Conservation (phyloP, 208 protist genomes). For the Acanthamoeba healyi region DNA sequence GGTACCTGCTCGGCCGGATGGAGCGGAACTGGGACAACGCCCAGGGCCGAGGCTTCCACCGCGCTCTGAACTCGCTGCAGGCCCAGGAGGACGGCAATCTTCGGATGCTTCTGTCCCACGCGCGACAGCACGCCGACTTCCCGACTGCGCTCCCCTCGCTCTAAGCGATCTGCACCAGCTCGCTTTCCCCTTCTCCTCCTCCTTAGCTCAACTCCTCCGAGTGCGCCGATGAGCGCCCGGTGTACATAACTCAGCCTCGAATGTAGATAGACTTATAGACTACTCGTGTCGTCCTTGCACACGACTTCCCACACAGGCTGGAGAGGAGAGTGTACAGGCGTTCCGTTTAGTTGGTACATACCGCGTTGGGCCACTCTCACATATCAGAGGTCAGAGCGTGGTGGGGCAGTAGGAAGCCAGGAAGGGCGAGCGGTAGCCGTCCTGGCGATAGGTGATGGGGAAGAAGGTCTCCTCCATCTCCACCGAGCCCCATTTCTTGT, state of each 20-base stretch:
- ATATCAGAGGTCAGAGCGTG: too few relatives aligned
- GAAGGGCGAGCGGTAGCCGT: conserved; percentile 75
- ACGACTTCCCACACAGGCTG: too few relatives aligned
- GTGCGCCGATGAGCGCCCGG: too few relatives aligned
- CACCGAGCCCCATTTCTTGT: conserved; percentile 32
- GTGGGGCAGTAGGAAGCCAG: neutral
- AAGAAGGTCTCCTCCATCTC: conserved; percentile 80
- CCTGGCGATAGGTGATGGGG: conserved; percentile 67
- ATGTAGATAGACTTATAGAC: too few relatives aligned
- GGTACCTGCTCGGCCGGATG: conserved; percentile 46
- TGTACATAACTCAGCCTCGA: too few relatives aligned
- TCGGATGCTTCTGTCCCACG: neutral
- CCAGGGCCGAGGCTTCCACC: conserved; percentile 60
- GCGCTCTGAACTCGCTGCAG: conserved; percentile 20
- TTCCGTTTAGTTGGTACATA: too few relatives aligned
- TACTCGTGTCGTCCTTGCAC: too few relatives aligned
- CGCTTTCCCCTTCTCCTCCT: too few relatives aligned
- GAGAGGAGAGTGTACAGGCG: too few relatives aligned
- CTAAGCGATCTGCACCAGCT: too few relatives aligned
- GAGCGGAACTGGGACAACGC: conserved; percentile 36
- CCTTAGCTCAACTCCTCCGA: too few relatives aligned
- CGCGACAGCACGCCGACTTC: neutral
- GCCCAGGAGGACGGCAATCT: neutral
- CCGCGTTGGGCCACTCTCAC: too few relatives aligned
- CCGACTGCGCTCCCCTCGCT: neutral